phyloP scores from a whole-genome alignment of 2,329 filamentous ascomycete genomes.

The Colletotrichum truncatum region DNA sequence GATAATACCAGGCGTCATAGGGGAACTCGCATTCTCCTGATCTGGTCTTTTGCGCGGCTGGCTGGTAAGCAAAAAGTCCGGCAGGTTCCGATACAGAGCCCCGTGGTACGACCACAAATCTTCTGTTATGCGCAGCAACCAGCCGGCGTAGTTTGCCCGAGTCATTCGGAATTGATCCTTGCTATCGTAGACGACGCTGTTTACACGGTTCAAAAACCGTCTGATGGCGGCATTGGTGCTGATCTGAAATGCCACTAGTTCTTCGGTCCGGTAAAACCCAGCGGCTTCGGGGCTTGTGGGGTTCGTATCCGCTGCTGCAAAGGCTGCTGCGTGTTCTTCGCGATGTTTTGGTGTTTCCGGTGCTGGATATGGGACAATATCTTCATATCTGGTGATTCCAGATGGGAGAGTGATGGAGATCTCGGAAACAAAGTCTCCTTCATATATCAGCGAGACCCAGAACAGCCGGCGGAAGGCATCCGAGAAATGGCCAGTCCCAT shows the following conservation, averaged over 20 bases:
- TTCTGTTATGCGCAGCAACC: slow-evolving; percentile 36
- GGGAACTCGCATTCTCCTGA: background rate
- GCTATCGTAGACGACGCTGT: slow-evolving; percentile 40
- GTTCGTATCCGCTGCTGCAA: background rate
- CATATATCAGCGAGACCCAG: slow-evolving; percentile 41
- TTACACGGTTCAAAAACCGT: slow-evolving; percentile 40
- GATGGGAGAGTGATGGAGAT: slow-evolving; percentile 38
- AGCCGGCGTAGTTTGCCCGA: slow-evolving; percentile 35
- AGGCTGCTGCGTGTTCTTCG: background rate
- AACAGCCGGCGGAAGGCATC: slow-evolving; percentile 38
- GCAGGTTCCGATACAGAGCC: slow-evolving; percentile 39
- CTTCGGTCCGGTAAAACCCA: slow-evolving; percentile 28
- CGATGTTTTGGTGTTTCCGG: background rate
- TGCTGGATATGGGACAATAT: slow-evolving; percentile 36
- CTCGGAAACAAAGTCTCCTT: slow-evolving; percentile 41
- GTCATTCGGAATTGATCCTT: slow-evolving; percentile 36
- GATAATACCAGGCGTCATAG: slow-evolving; percentile 23
- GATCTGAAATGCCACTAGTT: slow-evolving; percentile 41
- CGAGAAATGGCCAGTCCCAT: background rate
- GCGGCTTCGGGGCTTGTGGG: background rate
- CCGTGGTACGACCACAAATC: slow-evolving; percentile 39
- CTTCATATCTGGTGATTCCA: slow-evolving; percentile 40
- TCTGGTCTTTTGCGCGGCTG: background rate
- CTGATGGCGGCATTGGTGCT: slow-evolving; percentile 42
- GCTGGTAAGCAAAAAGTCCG: slow-evolving; percentile 34